Conservation (phyloP, 768 basidiomycete genomes). For the Trametes sanguinea region DNA sequence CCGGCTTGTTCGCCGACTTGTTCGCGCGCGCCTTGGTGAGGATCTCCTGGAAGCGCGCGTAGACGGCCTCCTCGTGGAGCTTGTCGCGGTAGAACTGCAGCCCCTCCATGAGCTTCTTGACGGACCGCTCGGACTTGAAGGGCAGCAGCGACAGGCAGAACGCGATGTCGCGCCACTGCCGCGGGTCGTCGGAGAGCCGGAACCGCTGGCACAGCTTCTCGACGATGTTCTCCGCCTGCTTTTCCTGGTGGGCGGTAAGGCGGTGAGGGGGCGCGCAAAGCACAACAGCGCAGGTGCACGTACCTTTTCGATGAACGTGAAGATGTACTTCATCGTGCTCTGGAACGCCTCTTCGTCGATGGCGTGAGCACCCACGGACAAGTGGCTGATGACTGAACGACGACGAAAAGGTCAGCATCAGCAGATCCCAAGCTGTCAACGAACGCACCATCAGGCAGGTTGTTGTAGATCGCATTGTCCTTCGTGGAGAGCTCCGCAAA, state of each 20-base stretch:
- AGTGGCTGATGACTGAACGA: slow-evolving; percentile 82
- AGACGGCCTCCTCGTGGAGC: slow-evolving; percentile 85
- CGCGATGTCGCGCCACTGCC: slow-evolving; percentile 98
- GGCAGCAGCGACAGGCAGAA: slow-evolving; percentile 93
- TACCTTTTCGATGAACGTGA: slow-evolving; percentile 96
- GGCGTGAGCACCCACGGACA: slow-evolving; percentile 87
- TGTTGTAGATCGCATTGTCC: slow-evolving; percentile 99
- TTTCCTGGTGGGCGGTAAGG: slow-evolving; percentile 59
- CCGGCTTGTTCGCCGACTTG: slow-evolving; percentile 90
- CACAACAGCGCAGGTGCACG: slow-evolving; percentile 18
- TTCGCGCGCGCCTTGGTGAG: slow-evolving; percentile 90
- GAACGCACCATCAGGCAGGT: slow-evolving; percentile 85
- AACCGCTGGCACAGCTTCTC: slow-evolving; percentile 98
- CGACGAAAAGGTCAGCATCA: background rate
- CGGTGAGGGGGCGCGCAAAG: background rate
- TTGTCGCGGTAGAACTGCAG: slow-evolving; percentile 95
- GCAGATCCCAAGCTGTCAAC: background rate
- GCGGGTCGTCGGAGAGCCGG: slow-evolving; percentile 80
- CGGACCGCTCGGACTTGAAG: slow-evolving; percentile 94
- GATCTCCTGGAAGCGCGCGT: slow-evolving; percentile 82
- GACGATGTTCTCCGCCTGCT: slow-evolving; percentile 96
- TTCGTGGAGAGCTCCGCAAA: slow-evolving; percentile 95
- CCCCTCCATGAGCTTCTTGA: slow-evolving; percentile 95
- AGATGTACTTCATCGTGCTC: slow-evolving; percentile 92
- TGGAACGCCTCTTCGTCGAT: slow-evolving; percentile 93